phyloP scores from a whole-genome alignment of 73 alveolate genomes.

The Symbiodinium pilosum region DNA sequence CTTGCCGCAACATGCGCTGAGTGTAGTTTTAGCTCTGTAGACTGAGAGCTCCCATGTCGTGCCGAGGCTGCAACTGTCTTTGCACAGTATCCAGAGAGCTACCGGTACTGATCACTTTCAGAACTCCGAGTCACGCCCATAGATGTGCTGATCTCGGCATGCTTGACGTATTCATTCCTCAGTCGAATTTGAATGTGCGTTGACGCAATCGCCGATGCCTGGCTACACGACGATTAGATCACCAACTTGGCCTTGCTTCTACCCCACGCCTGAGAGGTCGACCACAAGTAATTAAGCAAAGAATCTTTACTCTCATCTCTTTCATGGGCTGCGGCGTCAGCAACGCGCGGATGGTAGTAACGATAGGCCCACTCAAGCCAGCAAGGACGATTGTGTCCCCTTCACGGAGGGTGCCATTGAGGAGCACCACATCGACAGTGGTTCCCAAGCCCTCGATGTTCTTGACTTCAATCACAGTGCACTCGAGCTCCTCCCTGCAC shows the following conservation, averaged over 20 bases:
- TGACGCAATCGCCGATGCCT: too few species aligned
- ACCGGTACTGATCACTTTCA: too few species aligned
- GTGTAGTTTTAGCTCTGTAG: too few species aligned
- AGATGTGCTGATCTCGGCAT: slow-evolving; percentile 98
- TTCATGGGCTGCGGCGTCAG: slow-evolving; percentile 99
- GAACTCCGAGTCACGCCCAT: slow-evolving; percentile 98
- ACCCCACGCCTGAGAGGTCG: too few species aligned
- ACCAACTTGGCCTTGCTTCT: too few species aligned
- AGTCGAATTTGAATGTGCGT: neutral
- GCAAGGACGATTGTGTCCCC: slow-evolving; percentile 99
- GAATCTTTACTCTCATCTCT: slow-evolving; percentile 90
- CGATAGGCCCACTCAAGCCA: slow-evolving; percentile 99
- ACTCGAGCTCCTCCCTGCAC: slow-evolving; percentile 68
- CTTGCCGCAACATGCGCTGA: too few species aligned
- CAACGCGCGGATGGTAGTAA: slow-evolving; percentile 99
- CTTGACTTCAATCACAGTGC: slow-evolving; percentile 99
- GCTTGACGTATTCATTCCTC: slow-evolving; percentile 99
- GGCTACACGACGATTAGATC: too few species aligned
- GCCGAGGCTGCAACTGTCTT: too few species aligned
- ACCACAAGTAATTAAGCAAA: neutral
- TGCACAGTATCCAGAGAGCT: too few species aligned
- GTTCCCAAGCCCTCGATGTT: slow-evolving; percentile 99
- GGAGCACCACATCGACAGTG: slow-evolving; percentile 99
- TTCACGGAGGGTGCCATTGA: slow-evolving; percentile 98
- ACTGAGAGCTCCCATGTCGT: too few species aligned